phyloP scores from a whole-genome alignment of 306 rosid genomes.

The Cucumis melo region DNA sequence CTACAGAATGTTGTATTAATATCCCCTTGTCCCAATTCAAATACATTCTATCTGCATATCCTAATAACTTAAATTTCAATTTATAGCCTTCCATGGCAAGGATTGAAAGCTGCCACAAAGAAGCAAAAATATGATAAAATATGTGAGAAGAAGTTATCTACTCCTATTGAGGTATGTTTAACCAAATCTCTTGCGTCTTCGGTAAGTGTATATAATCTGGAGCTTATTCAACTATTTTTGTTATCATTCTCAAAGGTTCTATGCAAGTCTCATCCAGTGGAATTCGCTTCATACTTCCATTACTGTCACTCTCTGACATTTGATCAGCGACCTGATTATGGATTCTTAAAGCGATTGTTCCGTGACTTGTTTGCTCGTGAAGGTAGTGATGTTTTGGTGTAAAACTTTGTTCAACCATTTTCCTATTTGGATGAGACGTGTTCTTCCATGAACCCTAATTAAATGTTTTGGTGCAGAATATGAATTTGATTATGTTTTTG shows the following conservation, averaged over 20 bases:
- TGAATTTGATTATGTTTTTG: conserved; percentile 78
- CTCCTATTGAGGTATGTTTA: conserved; percentile 81
- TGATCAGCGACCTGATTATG: conserved; percentile 98
- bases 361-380: conserved; percentile 77
- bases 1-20: not conserved
- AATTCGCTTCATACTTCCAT: conserved; percentile 93
- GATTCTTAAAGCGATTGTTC: conserved; percentile 83
- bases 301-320: conserved; percentile 86
- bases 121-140: conserved; percentile 96
- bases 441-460: not conserved
- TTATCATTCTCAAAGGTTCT: conserved; percentile 38
- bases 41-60: not conserved
- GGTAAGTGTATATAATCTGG: conserved; percentile 6
- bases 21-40: not conserved
- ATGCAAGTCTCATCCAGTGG: conserved; percentile 89
- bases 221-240: not conserved
- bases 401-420: not conserved
- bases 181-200: not conserved
- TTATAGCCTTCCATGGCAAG: conserved; percentile 97
- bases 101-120: conserved; percentile 94
- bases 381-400: conserved; percentile 32
- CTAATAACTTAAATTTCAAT: conserved; percentile 10
- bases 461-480: conserved; percentile 39
- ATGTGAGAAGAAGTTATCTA: conserved; percentile 88
- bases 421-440: not conserved